These are phyloP conservation scores for Cadophora sp. DNA, from an alignment of 2,329 filamentous ascomycete species.

Conservation along the genomic window DNA sequence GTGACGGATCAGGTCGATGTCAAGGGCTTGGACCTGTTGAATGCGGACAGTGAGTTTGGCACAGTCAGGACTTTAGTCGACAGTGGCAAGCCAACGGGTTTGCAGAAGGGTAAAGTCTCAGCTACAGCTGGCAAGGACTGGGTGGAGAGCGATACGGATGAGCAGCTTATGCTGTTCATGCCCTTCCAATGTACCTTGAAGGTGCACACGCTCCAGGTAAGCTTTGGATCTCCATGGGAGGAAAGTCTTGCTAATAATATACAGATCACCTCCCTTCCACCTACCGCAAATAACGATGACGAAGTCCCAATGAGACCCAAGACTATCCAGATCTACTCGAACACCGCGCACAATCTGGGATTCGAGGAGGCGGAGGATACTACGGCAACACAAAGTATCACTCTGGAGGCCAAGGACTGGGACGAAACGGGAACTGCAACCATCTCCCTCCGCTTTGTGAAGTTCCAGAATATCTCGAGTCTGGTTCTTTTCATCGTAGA, in stretches of 20 bases:
- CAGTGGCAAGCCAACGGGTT: conserved; percentile 66
- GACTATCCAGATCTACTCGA: conserved; percentile 85
- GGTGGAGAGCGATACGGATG: conserved; percentile 96
- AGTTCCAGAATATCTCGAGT: conserved; percentile 93
- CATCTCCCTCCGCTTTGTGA: conserved; percentile 84
- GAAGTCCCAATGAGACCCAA: conserved; percentile 82
- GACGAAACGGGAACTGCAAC: conserved; percentile 77
- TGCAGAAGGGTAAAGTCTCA: conserved; percentile 62
- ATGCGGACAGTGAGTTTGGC: conserved; percentile 80
- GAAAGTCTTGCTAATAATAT: background rate
- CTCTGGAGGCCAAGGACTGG: conserved; percentile 80
- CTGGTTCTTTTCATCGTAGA: conserved; percentile 89
- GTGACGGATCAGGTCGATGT: conserved; percentile 83
- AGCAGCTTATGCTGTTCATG: conserved; percentile 92
- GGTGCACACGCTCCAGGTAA: conserved; percentile 79
- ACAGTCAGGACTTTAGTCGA: conserved; percentile 78
- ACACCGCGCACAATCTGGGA: conserved; percentile 87
- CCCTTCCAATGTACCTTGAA: conserved; percentile 90
- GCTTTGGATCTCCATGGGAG: conserved; percentile 24
- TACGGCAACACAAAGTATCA: conserved; percentile 79
- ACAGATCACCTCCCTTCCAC: conserved; percentile 83
- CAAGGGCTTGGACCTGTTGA: conserved; percentile 84
- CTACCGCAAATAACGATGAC: conserved; percentile 66
- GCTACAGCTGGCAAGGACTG: conserved; percentile 70
- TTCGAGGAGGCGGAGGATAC: conserved; percentile 95